phyloP scores from a whole-genome alignment of 169 alveolate species.

The Eimeria sp. region DNA sequence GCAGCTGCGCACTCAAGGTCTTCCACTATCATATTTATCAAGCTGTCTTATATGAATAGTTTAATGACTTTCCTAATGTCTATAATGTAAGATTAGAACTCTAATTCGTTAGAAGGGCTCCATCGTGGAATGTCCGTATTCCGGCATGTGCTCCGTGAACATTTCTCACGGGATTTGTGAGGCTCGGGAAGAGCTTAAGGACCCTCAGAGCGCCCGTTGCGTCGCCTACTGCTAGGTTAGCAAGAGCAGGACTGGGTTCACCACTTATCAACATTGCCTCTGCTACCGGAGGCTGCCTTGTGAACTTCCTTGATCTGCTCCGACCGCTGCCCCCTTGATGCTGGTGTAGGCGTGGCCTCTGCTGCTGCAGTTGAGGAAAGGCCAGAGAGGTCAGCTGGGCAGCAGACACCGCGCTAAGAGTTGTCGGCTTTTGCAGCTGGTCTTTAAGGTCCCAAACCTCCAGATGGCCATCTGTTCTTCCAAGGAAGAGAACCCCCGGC shows the following conservation, averaged over 20 bases:
- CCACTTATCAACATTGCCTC: background rate
- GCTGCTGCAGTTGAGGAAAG: constrained; percentile 47
- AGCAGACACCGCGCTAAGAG: constrained; percentile 26
- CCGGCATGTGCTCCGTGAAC: too few relatives aligned
- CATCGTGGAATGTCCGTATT: background rate
- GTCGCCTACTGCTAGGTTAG: constrained; percentile 39
- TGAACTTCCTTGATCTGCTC: constrained; percentile 25
- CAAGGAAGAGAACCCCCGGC: constrained; percentile 78
- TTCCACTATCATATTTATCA: background rate
- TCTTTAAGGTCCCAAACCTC: constrained; percentile 80
- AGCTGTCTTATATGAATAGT: too few relatives aligned
- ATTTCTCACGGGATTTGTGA: constrained; percentile 6
- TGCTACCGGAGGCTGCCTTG: background rate
- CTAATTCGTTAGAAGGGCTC: background rate
- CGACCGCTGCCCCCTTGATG: background rate
- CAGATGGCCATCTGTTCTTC: constrained; percentile 62
- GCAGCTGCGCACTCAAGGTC: background rate
- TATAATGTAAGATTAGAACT: background rate
- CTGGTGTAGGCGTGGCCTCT: constrained; percentile 3
- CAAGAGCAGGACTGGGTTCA: constrained; percentile 8
- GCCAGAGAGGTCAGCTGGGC: constrained; percentile 29
- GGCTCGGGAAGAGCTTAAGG: constrained; percentile 28
- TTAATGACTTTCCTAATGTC: too few relatives aligned
- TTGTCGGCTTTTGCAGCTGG: constrained; percentile 46
- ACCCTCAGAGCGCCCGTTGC: constrained; percentile 41